Evolutionary conservation across 2,329 filamentous ascomycete species (phyloP).

Genomic region (Botrytis tulipae): DNA sequence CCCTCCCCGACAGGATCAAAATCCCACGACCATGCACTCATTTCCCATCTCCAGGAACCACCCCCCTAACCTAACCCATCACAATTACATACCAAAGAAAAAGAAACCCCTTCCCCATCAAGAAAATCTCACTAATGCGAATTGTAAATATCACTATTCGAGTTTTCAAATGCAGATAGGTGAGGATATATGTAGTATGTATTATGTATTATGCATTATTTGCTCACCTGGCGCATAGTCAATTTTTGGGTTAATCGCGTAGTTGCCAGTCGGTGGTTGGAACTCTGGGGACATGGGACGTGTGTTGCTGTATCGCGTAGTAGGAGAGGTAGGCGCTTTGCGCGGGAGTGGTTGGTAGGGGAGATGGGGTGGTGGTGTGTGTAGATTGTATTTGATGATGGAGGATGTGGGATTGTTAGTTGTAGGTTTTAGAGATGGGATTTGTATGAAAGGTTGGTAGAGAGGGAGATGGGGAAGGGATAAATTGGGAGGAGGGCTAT

Average conservation of each 20-base stretch:
- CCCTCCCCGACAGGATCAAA: too few species aligned
- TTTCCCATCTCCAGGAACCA: too few species aligned
- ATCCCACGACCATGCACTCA: too few species aligned
- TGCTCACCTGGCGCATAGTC: background rate
- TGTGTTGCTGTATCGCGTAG: background rate
- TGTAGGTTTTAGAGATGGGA: background rate
- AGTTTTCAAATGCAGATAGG: background rate
- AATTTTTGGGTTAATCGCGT: background rate
- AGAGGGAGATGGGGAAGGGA: background rate
- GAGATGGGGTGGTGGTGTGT: background rate
- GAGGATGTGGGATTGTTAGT: too few species aligned
- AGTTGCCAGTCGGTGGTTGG: too few species aligned
- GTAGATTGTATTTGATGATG: background rate
- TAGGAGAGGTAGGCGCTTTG: background rate
- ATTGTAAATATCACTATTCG: background rate
- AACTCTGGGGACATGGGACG: background rate
- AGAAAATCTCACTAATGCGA: background rate
- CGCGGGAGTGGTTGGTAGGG: background rate
- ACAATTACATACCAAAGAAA: too few species aligned
- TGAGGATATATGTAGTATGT: background rate
- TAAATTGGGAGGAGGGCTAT: background rate
- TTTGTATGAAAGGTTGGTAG: fast-evolving
- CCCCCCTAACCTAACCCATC: too few species aligned
- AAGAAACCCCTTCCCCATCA: background rate
- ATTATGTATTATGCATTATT: background rate